Base-by-base conservation (phyloP, 805 yeast genomes). In the Yamadazyma kitorensis region DNA sequence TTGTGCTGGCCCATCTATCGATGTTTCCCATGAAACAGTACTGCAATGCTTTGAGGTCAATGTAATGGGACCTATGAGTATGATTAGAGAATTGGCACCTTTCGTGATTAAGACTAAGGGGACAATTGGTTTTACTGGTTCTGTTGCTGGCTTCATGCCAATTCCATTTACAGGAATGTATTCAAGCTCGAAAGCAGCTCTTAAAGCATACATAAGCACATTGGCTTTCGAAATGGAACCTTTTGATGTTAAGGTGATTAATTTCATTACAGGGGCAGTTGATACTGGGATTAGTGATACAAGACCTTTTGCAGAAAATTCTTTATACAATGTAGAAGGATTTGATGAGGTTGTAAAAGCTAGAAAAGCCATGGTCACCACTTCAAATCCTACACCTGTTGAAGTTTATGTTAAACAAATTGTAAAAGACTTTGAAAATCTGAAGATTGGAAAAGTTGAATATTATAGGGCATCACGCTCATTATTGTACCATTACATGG, bases 101-200 rank as follows among this genome's bases (percentile, higher is more conserved):
- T 36, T 55, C 24, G 44, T 67, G 22, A 44, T 66, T n/a, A 42
- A 43, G 5, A 48, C 61, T 5, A 48, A 56, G 29, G 70, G 71
- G 0, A 44, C 59, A 0, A 58, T 64, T 12, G 61, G 52, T 4
- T 63, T 64, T 47, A 62, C 71, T 3, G 46, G 62, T 1, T 59
- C 68, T 2, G 49, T 56, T 4, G 57, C 58, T 3, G 51, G 48
- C 2, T 20, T 49, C 5, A 39, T 47, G 0, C 60, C 64, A 3
- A 33, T 53, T 13, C 62, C 69, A 6, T 60, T 60, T 49, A 31
- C 41, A 1, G 36, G 52, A 4, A 43, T 52, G 2, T 67, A 67
- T 45, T 41, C 55, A 12, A 48, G 68, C 6, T 40, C 63, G 14
- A 68, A 68, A 43, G 45, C 41, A n/a, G 48, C 48, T 5, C 17